Base-by-base conservation (phyloP, 2,329 filamentous ascomycete species). In the Calcarisporium arbuscula region DNA sequence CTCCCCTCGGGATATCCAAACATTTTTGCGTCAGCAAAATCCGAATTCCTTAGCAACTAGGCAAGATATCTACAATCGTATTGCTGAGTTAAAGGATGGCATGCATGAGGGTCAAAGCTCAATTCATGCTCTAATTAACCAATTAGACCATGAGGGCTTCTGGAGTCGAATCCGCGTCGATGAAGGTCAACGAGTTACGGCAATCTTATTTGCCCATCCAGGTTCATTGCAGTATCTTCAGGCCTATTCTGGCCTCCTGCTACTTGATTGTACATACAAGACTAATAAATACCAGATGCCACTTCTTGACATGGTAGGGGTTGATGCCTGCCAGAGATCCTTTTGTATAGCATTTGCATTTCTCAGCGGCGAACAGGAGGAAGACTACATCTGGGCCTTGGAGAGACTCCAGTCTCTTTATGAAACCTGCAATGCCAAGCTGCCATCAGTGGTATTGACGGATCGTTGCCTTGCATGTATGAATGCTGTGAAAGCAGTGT, bases 311-410 rank as follows among this genome's bases (percentile, higher is more conserved):
- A 47, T 48, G 16, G 36, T 46, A 29, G 35, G 42, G 5, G 39
- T 50, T 28, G 31, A 48, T 34, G 30, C 41, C 22, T 47, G 34
- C 25, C 15, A 47, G 26, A 35, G 39, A 5, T 44, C 39, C 5
- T 50, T 47, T 26, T 50, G 35, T 34, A 48, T 48, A 22, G 36
- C 40, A 8, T 50, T 49, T 36, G 43, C 38, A 30, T 50, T 51
- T 19, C 34, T 49, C 1, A 42, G 19, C 22, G 28, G 40, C 11
- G 36, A 51, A 18, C 4, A 23, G 11, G 34, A 49, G 19, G 28
- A 40, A 18, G 36, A 51, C 27, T 51, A 45, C 34, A 21, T 34
- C 1, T 51, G 34, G 44, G 47, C 43, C n/a, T 26, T 51, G 11
- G 34, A 46, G 8, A 34, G 27, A 21, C 35, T 50, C 4, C 34